Base-by-base conservation (phyloP, 345 rosid genomes). In the Arabis hirsuta region DNA sequence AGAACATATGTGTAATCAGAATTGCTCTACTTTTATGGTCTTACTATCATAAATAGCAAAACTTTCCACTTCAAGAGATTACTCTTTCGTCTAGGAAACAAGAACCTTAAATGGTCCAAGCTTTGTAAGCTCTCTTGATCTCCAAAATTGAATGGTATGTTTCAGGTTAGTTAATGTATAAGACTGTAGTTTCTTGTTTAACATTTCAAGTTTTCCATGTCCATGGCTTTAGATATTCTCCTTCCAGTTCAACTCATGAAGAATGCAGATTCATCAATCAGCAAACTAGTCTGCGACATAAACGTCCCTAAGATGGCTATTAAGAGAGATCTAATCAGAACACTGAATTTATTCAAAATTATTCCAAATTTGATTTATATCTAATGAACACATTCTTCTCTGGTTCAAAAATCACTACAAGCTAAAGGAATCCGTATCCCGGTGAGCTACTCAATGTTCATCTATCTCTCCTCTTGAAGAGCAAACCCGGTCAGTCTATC, bases 391-490 rank as follows among this genome's bases (percentile, higher is more conserved):
- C 54, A 20, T 52, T 42, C 13, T 51, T 73, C 56, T 54, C 53
- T 56, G 34, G 45, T 73, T 65, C 42, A 46, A 36, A 64, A 73
- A 46, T 50, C 71, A 73, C 29, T 65, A 62, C 77, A 65, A 65
- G 66, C 45, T 47, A 58, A 58, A 66, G 54, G n/a, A 31, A 19
- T 66, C 39, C 45, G 72, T 57, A 41, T 73, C 67, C 58, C 51
- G 1, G 51, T 26, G 52, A 73, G 72, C 72, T 73, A 57, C 72
- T 41, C 78, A 31, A 57, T 31, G 31, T 57, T 55, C 24, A 46
- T 12, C 52, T 44, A 48, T 65, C 53, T 73, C 64, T 55, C 62
- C 26, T 24, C 42, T 34, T 6, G 9, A 45, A 16, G 31, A 34
- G 57, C 50, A 42, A 65, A 39, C 19, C 45, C 12, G 12, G 42